Evolutionary conservation across 2,329 filamentous ascomycete species (phyloP), one percentile per base, ranked within the genome.

Genomic region (Cladophialophora exuberans): DNA sequence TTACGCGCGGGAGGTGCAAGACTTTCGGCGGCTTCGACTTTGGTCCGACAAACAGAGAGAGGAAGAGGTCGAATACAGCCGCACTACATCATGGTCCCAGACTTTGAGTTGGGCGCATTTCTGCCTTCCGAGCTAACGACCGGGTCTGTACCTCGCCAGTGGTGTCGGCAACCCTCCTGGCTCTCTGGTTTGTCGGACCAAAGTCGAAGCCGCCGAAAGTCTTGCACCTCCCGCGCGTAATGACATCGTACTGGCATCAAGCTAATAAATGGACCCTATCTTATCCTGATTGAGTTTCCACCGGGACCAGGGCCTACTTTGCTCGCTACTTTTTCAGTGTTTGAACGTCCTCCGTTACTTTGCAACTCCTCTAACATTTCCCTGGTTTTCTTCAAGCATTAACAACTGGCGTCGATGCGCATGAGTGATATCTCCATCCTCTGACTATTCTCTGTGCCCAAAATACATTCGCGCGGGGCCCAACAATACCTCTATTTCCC

Each of bases 211-310:
- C 23, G 25, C n/a, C 36, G 36, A 33, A 15, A 38, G 6, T 31
- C 17, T 31, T 22, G 23, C n/a, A 2, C n/a, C n/a, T n/a, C 26
- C 15, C n/a, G 38, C 48, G 48, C 39, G 44, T 31, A 23, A 52
- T 52, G 50, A 54, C 43, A 49, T 54, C 52, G 38, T 18, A 28
- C 15, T 33, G 49, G 26, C 44, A 22, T 54, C 45, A 18, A 30
- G 25, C 52, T 51, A 43, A 42, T 13, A 26, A 25, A 42, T 23
- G 36, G 36, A 26, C 15, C 46, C 23, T 49, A 38, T 25, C 35
- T 30, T 38, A 20, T 49, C 35, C 33, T 49, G 46, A 49, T 49
- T 41, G 46, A 49, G 22, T 41, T 30, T 28, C 17, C 17, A 28
- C 26, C n/a, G 23, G 35, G n/a, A 39, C 46, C 35, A 41, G 33